phyloP scores from a whole-genome alignment of 2,329 filamentous ascomycete species.

The Cercospora sesami region DNA sequence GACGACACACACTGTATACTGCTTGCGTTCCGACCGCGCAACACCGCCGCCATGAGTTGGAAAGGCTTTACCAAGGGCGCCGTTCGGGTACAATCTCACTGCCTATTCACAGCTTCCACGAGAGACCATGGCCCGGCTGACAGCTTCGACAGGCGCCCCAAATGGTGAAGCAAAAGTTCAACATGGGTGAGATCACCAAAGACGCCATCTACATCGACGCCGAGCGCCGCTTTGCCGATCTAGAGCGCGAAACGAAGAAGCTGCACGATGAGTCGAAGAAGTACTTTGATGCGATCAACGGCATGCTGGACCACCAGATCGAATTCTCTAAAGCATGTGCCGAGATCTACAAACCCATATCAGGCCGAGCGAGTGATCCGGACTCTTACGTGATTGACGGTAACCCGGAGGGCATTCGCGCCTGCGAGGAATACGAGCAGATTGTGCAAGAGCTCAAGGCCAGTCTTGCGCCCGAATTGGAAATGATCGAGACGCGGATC shows the following conservation, averaged over 20 bases:
- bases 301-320: slow-evolving; percentile 96
- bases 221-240: slow-evolving; percentile 82
- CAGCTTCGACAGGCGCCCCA: slow-evolving; percentile 69
- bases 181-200: slow-evolving; percentile 92
- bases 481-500: slow-evolving; percentile 93
- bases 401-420: slow-evolving; percentile 87
- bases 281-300: slow-evolving; percentile 97
- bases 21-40: not conserved
- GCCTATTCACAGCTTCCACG: slow-evolving; percentile 6
- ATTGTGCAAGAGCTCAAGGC: slow-evolving; percentile 89
- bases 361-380: slow-evolving; percentile 90
- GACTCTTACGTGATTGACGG: slow-evolving; percentile 77
- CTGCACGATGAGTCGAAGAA: slow-evolving; percentile 96
- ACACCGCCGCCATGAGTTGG: slow-evolving; percentile 74
- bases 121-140: slow-evolving; percentile 24
- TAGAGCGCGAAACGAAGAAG: slow-evolving; percentile 94
- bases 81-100: slow-evolving; percentile 64
- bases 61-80: slow-evolving; percentile 93
- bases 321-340: slow-evolving; percentile 95
- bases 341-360: slow-evolving; percentile 98
- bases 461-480: slow-evolving; percentile 84
- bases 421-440: slow-evolving; percentile 93
- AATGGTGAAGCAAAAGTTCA: slow-evolving; percentile 87
- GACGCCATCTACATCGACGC: slow-evolving; percentile 93
- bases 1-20: not conserved